Conservation (phyloP, 768 basidiomycete genomes). For the Termitomyces bulborhizus region DNA sequence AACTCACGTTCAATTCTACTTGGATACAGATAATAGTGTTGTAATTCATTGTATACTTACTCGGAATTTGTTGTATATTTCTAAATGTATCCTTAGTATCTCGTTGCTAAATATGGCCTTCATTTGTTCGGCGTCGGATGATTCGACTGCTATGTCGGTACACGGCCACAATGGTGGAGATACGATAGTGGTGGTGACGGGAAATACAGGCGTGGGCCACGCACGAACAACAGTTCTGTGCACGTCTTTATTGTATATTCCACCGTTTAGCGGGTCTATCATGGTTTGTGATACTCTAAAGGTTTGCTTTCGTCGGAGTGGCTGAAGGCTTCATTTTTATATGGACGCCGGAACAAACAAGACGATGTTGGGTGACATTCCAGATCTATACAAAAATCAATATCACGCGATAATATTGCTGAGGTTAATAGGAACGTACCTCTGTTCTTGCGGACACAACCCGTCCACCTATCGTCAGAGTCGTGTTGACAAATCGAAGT, state of each 20-base stretch:
- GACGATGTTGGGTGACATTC: slow-evolving; percentile 44
- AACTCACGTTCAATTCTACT: not conserved
- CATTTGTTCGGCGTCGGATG: not conserved
- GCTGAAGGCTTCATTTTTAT: slow-evolving; percentile 47
- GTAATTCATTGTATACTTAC: not conserved
- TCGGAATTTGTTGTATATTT: not conserved
- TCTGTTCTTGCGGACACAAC: slow-evolving; percentile 44
- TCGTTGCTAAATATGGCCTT: not conserved
- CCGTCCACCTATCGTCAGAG: slow-evolving; percentile 42
- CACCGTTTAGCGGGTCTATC: not conserved
- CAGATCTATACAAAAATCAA: slow-evolving; percentile 36
- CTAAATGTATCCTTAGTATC: not conserved
- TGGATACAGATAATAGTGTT: too few relatives aligned
- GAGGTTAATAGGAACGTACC: slow-evolving; percentile 20
- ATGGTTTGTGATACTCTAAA: slow-evolving; percentile 7
- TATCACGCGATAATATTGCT: not conserved
- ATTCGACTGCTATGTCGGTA: not conserved
- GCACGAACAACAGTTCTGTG: not conserved
- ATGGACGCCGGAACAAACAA: slow-evolving; percentile 50
- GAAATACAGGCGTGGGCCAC: too few relatives aligned
- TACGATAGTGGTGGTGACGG: not conserved
- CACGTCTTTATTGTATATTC: not conserved
- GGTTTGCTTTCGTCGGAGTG: slow-evolving; percentile 18
- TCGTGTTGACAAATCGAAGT: slow-evolving; percentile 46
- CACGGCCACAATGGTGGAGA: not conserved